These are phyloP conservation scores for Miscanthus sacchariflorus DNA, from an alignment of 202 grass and related monocot species.

Conservation along the genomic window DNA sequence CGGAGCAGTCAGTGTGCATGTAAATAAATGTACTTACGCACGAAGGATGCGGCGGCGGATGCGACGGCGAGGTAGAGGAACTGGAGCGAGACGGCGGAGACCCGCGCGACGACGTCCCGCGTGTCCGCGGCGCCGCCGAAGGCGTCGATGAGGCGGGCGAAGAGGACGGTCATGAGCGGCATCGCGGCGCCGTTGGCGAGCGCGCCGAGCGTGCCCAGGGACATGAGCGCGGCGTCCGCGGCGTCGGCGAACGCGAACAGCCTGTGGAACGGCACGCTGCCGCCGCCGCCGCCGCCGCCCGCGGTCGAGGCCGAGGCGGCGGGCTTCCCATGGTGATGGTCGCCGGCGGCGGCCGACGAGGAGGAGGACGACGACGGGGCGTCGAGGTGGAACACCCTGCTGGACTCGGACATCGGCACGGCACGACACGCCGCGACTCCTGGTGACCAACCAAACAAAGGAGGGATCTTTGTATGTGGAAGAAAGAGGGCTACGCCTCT, in stretches of 20 bases:
- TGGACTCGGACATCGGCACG: slow-evolving; percentile 51
- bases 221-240: slow-evolving; percentile 70
- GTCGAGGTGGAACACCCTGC: slow-evolving; percentile 47
- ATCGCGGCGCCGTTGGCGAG: slow-evolving; percentile 83
- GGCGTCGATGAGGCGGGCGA: slow-evolving; percentile 73
- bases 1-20: too few species aligned
- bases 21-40: slow-evolving; percentile 53
- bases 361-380: slow-evolving; percentile 42
- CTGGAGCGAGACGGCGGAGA: slow-evolving; percentile 63
- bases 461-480: too few species aligned
- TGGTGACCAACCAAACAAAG: too few species aligned
- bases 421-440: too few species aligned
- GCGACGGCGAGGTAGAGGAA: slow-evolving; percentile 74
- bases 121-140: slow-evolving; percentile 71
- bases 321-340: background rate
- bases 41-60: slow-evolving; percentile 60
- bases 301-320: background rate
- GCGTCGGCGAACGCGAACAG: slow-evolving; percentile 88
- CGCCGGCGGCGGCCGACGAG: slow-evolving; percentile 7
- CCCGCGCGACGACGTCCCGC: slow-evolving; percentile 59
- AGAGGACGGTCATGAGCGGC: slow-evolving; percentile 94
- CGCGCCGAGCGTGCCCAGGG: slow-evolving; percentile 68
- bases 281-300: slow-evolving; percentile 10
- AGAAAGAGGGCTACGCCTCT: too few species aligned
- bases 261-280: slow-evolving; percentile 74